These are phyloP conservation scores for Tephrocybe sp. DNA, from an alignment of 768 basidiomycete species.

Conservation along the genomic window DNA sequence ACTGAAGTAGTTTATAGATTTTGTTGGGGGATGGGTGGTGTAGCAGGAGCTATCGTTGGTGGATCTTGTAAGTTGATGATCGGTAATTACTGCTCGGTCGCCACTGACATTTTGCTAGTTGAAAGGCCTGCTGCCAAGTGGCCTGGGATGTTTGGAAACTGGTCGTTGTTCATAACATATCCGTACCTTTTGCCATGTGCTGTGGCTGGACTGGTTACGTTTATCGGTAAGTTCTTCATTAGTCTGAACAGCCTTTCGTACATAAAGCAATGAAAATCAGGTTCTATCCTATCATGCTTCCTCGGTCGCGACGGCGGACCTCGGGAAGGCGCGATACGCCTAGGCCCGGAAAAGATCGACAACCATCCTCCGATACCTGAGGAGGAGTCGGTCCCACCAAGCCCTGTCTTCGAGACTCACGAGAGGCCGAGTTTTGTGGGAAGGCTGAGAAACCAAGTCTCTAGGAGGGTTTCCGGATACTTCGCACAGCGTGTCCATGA, in stretches of 20 bases:
- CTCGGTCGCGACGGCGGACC: conserved; percentile 91
- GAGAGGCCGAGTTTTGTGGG: conserved; percentile 39
- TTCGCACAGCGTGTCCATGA: conserved; percentile 55
- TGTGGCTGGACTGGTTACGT: conserved; percentile 74
- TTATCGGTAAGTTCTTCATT: conserved; percentile 52
- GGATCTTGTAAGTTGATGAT: conserved; percentile 64
- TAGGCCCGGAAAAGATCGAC: conserved; percentile 73
- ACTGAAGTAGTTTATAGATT: conserved; percentile 48
- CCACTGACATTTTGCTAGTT: conserved; percentile 41
- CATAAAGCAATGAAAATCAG: conserved; percentile 40
- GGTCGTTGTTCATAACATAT: conserved; percentile 70
- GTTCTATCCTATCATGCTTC: conserved; percentile 87
- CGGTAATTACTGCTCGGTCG: neutral
- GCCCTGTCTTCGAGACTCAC: conserved; percentile 45
- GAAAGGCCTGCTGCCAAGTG: conserved; percentile 87
- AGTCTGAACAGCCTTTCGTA: conserved; percentile 4
- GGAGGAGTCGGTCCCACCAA: conserved; percentile 52
- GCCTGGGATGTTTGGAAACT: conserved; percentile 68
- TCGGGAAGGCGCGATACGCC: conserved; percentile 79
- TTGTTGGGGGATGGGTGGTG: conserved; percentile 97
- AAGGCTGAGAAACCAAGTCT: conserved; percentile 48
- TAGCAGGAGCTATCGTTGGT: conserved; percentile 84
- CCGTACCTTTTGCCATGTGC: conserved; percentile 91
- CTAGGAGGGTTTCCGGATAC: conserved; percentile 57
- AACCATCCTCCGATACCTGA: conserved; percentile 61